Conservation (phyloP, 345 rosid genomes). For the Theobroma cacao region DNA sequence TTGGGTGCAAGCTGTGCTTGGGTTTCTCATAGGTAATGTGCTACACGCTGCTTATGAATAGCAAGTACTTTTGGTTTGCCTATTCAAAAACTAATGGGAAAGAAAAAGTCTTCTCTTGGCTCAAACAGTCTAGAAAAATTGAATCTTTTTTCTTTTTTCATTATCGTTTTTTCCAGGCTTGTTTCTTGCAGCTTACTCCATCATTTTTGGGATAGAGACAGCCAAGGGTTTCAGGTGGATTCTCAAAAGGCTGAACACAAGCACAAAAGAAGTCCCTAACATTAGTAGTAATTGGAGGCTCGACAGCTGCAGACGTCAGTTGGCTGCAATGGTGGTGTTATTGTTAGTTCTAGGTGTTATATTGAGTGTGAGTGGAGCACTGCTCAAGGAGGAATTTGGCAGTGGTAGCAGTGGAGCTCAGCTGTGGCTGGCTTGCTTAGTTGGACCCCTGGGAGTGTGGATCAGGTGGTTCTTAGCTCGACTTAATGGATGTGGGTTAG, state of each 20-base stretch:
- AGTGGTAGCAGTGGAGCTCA: slow-evolving; percentile 49
- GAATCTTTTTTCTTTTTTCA: background rate
- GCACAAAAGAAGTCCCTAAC: slow-evolving; percentile 11
- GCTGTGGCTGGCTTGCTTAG: slow-evolving; percentile 79
- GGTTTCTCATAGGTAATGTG: slow-evolving; percentile 66
- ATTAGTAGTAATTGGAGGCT: slow-evolving; percentile 33
- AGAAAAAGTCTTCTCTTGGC: background rate
- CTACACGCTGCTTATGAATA: background rate
- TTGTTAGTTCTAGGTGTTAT: slow-evolving; percentile 42
- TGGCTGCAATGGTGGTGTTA: slow-evolving; percentile 38
- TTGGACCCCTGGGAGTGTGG: slow-evolving; percentile 88
- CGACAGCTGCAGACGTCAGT: slow-evolving; percentile 42
- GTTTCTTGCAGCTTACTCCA: slow-evolving; percentile 70
- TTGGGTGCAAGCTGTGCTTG: slow-evolving; percentile 64
- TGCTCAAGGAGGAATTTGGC: slow-evolving; percentile 48
- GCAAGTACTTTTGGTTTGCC: background rate
- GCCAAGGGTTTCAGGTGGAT: slow-evolving; percentile 76
- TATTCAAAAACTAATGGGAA: background rate
- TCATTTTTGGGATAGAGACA: slow-evolving; percentile 73
- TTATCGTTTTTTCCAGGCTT: slow-evolving; percentile 65
- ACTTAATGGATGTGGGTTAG: slow-evolving; percentile 79
- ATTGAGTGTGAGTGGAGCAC: slow-evolving; percentile 43
- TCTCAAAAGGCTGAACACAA: slow-evolving; percentile 21
- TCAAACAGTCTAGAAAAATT: background rate
- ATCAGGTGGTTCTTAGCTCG: slow-evolving; percentile 92